Base-by-base conservation (phyloP, 352 stramenopile genomes). In the Globisporangium yorkense region DNA sequence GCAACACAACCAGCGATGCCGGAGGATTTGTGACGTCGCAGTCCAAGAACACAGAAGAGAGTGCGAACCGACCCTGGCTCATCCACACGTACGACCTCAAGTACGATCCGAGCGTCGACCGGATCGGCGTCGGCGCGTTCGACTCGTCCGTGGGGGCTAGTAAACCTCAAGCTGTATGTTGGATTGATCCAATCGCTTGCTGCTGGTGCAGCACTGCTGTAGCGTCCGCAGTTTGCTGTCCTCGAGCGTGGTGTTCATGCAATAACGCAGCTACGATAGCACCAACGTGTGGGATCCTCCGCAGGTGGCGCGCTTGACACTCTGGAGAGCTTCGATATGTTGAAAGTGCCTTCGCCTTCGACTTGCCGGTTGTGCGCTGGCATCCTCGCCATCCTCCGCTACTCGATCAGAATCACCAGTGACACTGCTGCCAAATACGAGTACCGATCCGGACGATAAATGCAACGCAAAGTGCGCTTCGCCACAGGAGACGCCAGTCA, bases 381-480 rank as follows among this genome's bases (percentile, higher is more conserved):
- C 58, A 31, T 71, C 47, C 15, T 74, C 51, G 18, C 56, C 35
- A 43, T 70, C 67, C 5, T 58, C 49, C 43, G 68, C 62, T 8
- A 37, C 54, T 2, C 47, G 51, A 43, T 59, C 52, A 1, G 58
- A 59, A 20, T 67, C 57, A 48, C 29, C 20, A 8, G n/a, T 47
- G 48, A 64, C 24, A 40, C 54, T n/a, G 66, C 41, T 0, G 49
- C 61, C 0, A 9, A 68, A 79, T 18, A 68, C n/a, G 21, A 76
- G n/a, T 4, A 81, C 48, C 13, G 63, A 51, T 8, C 70, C 72
- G 60, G 33, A 56, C 44, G 61, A 63, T 5, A 65, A 48, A 31
- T 75, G 61, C 16, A 82, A 57, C 1, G 62, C 62, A 61, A 62
- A 82, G 37, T 82, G 68, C n/a, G 63, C 57, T 70, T 82, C 73